Percentiles rank a stretch among this genome's conserved stretches.
phyloP scores from a whole-genome alignment of 768 basidiomycete genomes.

The Gloeostereum incarnatum region DNA sequence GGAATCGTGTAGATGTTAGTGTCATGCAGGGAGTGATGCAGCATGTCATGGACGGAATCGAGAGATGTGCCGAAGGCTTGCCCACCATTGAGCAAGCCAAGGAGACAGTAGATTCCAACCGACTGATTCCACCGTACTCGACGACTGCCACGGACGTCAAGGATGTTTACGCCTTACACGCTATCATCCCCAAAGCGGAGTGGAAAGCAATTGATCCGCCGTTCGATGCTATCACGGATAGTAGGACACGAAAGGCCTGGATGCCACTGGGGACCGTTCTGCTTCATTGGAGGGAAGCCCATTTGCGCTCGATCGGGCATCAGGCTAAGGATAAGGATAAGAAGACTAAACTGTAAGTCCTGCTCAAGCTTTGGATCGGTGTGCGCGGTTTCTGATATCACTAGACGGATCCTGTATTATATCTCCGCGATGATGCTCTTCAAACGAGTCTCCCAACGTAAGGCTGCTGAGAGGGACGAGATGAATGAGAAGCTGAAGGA shows the following conservation, averaged over 20 bases:
- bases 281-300: no score
- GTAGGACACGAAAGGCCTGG: slow-evolving; percentile 39
- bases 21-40: slow-evolving; percentile 82
- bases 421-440: slow-evolving; percentile 78
- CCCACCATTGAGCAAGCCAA: slow-evolving; percentile 71
- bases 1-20: slow-evolving; percentile 82
- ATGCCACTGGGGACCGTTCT: no score
- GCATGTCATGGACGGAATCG: slow-evolving; percentile 78
- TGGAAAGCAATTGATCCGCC: slow-evolving; percentile 67
- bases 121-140: slow-evolving; percentile 73
- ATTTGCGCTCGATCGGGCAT: no score
- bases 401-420: slow-evolving; percentile 70
- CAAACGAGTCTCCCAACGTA: slow-evolving; percentile 30
- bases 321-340: no score
- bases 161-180: slow-evolving; percentile 67
- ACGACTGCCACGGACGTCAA: slow-evolving; percentile 54
- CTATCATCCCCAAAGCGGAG: slow-evolving; percentile 74
- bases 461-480: slow-evolving; percentile 34
- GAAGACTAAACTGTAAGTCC: slow-evolving; percentile 51
- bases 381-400: neutral
- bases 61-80: slow-evolving; percentile 57
- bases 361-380: slow-evolving; percentile 1
- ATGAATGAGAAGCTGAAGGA: slow-evolving; percentile 46
- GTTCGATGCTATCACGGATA: slow-evolving; percentile 41
- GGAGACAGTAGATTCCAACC: slow-evolving; percentile 47